These are phyloP conservation scores for Paecilomyces sp. DNA, from an alignment of 2,329 filamentous ascomycete species.

Conservation along the genomic window DNA sequence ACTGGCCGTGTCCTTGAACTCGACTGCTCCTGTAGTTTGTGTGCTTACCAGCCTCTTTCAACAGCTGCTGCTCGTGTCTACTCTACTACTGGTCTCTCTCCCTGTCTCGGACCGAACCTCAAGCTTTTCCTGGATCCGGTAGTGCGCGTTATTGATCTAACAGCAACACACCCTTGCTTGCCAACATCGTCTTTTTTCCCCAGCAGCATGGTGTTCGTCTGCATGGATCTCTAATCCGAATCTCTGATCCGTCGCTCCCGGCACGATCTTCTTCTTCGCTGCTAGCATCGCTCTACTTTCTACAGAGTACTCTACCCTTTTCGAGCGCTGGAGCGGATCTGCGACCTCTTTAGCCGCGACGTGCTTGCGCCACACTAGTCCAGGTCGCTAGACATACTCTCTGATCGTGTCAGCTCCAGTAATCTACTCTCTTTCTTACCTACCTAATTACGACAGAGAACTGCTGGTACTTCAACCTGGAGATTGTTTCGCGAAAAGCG, in stretches of 20 bases:
- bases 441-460: constrained; percentile 1
- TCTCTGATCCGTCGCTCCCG: not conserved
- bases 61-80: not conserved
- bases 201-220: not conserved
- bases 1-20: not conserved
- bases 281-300: not conserved
- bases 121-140: constrained; percentile 1
- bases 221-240: not conserved
- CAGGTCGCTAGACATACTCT: not conserved
- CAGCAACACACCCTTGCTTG: not conserved
- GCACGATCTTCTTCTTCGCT: not conserved
- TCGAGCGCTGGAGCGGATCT: not conserved
- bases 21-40: not conserved
- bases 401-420: not conserved
- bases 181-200: not conserved
- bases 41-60: not conserved
- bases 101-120: not conserved
- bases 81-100: not conserved
- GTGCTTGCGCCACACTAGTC: not conserved
- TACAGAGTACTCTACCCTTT: no score
- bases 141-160: not conserved
- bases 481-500: not conserved
- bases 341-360: not conserved
- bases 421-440: constrained; percentile 3
- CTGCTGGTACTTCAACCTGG: not conserved